phyloP scores from a whole-genome alignment of 192 early-diverging fungal species.

The Pilaira anomala region DNA sequence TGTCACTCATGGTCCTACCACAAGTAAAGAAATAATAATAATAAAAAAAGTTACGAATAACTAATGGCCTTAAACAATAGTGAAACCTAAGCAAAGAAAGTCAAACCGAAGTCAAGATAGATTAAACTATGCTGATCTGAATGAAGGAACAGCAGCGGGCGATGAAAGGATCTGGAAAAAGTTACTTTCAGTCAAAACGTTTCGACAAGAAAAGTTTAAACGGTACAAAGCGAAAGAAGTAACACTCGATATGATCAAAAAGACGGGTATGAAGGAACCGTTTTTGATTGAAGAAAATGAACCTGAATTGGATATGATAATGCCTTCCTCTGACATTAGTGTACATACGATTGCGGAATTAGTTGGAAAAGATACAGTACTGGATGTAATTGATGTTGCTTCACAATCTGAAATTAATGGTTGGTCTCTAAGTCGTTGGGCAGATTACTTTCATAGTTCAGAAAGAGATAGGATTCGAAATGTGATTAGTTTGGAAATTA shows the following conservation, averaged over 20 bases:
- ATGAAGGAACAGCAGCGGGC: conserved; percentile 66
- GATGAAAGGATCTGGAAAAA: conserved; percentile 82
- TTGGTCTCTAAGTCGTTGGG: conserved; percentile 84
- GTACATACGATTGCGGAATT: conserved; percentile 56
- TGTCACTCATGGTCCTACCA: conserved; percentile 54
- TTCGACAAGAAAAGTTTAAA: conserved; percentile 64
- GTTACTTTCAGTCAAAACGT: conserved; percentile 64
- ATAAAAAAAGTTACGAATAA: background rate
- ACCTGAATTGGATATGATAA: conserved; percentile 71
- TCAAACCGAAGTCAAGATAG: conserved; percentile 53
- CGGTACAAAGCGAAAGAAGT: conserved; percentile 61
- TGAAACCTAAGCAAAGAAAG: conserved; percentile 50
- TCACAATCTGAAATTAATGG: conserved; percentile 76
- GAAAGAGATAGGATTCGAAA: conserved; percentile 74
- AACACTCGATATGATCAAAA: conserved; percentile 63
- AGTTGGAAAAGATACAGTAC: conserved; percentile 59
- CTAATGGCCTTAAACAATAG: background rate
- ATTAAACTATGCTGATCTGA: conserved; percentile 83
- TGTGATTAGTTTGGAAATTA: conserved; percentile 87
- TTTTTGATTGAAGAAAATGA: conserved; percentile 66
- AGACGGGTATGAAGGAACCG: conserved; percentile 66
- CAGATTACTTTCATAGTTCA: conserved; percentile 67
- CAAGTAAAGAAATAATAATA: conserved; percentile 30
- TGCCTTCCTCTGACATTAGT: conserved; percentile 63
- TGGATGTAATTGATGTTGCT: conserved; percentile 90